Base-by-base conservation (phyloP, 345 rosid genomes). In the Dimocarpus longan region DNA sequence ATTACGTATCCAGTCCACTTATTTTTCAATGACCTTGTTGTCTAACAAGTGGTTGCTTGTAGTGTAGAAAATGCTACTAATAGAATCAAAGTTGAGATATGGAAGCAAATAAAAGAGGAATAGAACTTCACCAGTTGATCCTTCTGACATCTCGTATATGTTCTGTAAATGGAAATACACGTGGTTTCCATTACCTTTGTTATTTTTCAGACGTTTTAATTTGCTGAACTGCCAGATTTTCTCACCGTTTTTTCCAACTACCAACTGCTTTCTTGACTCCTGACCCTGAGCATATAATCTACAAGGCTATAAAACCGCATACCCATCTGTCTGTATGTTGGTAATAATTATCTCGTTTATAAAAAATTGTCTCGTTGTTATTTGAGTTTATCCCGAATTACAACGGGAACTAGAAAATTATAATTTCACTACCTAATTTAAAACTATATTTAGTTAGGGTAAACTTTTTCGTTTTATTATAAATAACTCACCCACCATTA, bases 101-200 rank as follows among this genome's bases (percentile, higher is more conserved):
- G 65, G 7, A 24, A 60, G 28, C 65, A 18, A n/a, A n/a, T n/a
- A n/a, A 5, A 74, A 15, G 40, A 19, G 46, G 44, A 44, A 62
- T 44, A 1, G 28, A 46, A 28, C 28, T 44, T 42, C 59, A 22
- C 4, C 56, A 2, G 62, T 26, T 63, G 46, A 16, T 64, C 9
- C 0, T 75, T n/a, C 59, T 19, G 24, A 21, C 16, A 10, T 39
- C 16, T 4, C 26, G 26, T 3, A 21, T 52, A 24, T 56, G 48
- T 37, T 63, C 24, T 26, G 5, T 32, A 18, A 66, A 67, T 81
- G 84, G 84, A 77, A 28, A 37, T 68, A 81, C 75, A 77, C 78
- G 78, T 77, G 80, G 78, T 66, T 52, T 74, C 78, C 81, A 81
- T 77, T 77, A 63, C 46, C 48, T 19, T 16, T 43, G 19, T 22